Conservation (phyloP, 768 basidiomycete genomes). For the Tephrocybe sp. region DNA sequence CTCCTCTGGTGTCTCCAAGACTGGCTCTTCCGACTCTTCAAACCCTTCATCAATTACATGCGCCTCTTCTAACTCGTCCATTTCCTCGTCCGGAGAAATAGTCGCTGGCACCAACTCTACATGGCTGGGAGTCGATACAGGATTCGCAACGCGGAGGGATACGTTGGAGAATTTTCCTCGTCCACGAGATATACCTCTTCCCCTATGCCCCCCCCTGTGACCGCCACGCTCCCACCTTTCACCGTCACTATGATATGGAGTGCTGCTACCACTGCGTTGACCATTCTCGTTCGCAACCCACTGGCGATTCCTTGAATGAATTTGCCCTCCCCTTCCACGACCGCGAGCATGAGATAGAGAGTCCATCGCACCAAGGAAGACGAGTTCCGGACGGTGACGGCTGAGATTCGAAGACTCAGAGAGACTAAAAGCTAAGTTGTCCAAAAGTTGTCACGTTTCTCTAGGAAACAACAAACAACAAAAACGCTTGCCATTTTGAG, state of each 20-base stretch:
- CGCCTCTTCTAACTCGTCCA: slow-evolving; percentile 33
- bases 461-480: not conserved
- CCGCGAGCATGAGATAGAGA: slow-evolving; percentile 15
- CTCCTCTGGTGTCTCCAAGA: slow-evolving; percentile 60
- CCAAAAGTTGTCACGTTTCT: too few relatives aligned
- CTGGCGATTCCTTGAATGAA: slow-evolving; percentile 55
- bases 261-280: slow-evolving; percentile 33
- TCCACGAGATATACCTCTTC: slow-evolving; percentile 31
- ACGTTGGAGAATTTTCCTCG: slow-evolving; percentile 42
- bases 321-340: slow-evolving; percentile 25
- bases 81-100: slow-evolving; percentile 32
- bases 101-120: slow-evolving; percentile 25
- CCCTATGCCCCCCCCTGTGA: slow-evolving; percentile 49
- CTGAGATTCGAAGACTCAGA: not conserved
- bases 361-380: slow-evolving; percentile 19
- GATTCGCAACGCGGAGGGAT: slow-evolving; percentile 35
- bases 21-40: slow-evolving; percentile 45
- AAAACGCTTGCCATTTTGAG: too few relatives aligned
- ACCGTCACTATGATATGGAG: slow-evolving; percentile 39
- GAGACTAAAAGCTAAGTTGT: not conserved
- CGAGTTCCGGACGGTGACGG: not conserved
- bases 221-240: slow-evolving; percentile 69
- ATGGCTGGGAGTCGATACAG: slow-evolving; percentile 12
- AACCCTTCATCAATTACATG: slow-evolving; percentile 25
- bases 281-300: slow-evolving; percentile 53